Conservation (phyloP, 352 stramenopile species). For the Phytopythium chamaehyphon region DNA sequence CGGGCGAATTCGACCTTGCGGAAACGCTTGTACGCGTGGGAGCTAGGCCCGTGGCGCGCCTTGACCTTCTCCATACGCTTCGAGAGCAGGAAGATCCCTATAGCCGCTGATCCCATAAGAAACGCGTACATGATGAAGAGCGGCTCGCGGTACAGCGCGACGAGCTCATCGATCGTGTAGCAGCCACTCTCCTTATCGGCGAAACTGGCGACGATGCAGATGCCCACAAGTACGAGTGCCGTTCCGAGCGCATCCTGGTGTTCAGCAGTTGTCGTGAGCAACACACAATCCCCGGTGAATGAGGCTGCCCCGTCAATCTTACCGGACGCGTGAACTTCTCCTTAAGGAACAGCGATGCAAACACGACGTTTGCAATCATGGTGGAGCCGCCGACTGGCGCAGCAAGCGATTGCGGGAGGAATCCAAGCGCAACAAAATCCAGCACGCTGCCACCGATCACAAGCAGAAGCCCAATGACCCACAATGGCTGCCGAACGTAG, state of each 20-base stretch:
- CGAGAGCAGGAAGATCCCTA: conserved; percentile 27
- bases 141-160: conserved; percentile 55
- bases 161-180: conserved; percentile 74
- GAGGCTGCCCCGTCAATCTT: conserved; percentile 1
- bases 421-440: conserved; percentile 77
- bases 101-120: conserved; percentile 36
- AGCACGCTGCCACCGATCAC: conserved; percentile 66
- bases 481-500: conserved; percentile 75
- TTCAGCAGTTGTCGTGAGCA: too few species aligned
- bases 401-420: conserved; percentile 76
- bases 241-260: conserved; percentile 62
- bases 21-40: conserved; percentile 50
- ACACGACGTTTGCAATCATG: conserved; percentile 83
- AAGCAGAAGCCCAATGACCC: conserved; percentile 71
- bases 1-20: conserved; percentile 14
- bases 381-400: conserved; percentile 75
- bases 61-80: conserved; percentile 45
- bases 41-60: conserved; percentile 33
- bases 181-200: conserved; percentile 68
- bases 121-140: conserved; percentile 67
- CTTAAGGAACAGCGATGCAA: conserved; percentile 75
- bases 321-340: conserved; percentile 56
- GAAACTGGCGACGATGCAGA: conserved; percentile 78
- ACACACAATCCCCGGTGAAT: too few species aligned
- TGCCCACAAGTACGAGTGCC: conserved; percentile 56